Evolutionary conservation across 352 stramenopile species (phyloP).

Genomic region (Plasmopara muralis): DNA sequence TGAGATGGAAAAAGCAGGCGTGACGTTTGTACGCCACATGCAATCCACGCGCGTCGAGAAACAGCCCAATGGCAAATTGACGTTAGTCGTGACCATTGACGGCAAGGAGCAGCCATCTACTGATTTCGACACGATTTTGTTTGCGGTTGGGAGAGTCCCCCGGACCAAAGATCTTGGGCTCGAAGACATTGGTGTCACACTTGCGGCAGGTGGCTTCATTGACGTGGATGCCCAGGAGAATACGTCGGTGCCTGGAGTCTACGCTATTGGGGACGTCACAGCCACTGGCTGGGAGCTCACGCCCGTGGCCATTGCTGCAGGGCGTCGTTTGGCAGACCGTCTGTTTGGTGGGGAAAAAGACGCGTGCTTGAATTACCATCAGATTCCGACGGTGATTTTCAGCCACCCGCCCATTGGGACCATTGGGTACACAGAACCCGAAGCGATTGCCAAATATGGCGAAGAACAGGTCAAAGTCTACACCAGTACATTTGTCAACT

Average conservation of each 20-base stretch:
- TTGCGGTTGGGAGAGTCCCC: slow-evolving; percentile 82
- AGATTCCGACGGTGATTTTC: slow-evolving; percentile 96
- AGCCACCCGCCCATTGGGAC: slow-evolving; percentile 94
- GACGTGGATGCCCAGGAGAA: slow-evolving; percentile 89
- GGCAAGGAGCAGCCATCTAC: slow-evolving; percentile 42
- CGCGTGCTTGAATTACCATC: slow-evolving; percentile 84
- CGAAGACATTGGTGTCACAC: slow-evolving; percentile 65
- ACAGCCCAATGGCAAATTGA: slow-evolving; percentile 77
- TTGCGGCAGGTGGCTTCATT: slow-evolving; percentile 79
- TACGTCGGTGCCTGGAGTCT: slow-evolving; percentile 82
- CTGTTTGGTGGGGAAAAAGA: slow-evolving; percentile 84
- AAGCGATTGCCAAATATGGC: slow-evolving; percentile 90
- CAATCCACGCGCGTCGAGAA: slow-evolving; percentile 75
- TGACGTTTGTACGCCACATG: slow-evolving; percentile 53
- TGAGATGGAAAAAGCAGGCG: slow-evolving; percentile 64
- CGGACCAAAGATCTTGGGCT: slow-evolving; percentile 84
- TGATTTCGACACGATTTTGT: slow-evolving; percentile 53
- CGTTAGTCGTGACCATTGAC: slow-evolving; percentile 49
- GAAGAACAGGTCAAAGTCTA: slow-evolving; percentile 94
- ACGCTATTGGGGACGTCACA: slow-evolving; percentile 91
- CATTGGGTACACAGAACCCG: slow-evolving; percentile 89
- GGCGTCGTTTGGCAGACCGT: slow-evolving; percentile 84
- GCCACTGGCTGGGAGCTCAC: slow-evolving; percentile 84
- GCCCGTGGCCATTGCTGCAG: slow-evolving; percentile 85
- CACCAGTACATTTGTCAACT: slow-evolving; percentile 92